These are phyloP conservation scores for Myotisia sp. DNA, from an alignment of 2,329 filamentous ascomycete species.

Conservation along the genomic window DNA sequence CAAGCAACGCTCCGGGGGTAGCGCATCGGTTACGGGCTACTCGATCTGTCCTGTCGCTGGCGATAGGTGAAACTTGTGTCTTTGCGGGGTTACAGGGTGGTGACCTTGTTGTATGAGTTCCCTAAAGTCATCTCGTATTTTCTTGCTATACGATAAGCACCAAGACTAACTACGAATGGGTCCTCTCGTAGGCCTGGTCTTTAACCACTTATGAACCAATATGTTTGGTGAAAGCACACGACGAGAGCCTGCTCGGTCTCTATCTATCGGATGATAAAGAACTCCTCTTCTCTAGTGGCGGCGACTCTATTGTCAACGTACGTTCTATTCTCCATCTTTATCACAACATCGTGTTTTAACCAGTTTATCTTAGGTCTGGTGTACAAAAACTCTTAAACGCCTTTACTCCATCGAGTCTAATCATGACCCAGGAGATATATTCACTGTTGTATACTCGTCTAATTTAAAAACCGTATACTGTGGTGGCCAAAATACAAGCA, in stretches of 20 bases:
- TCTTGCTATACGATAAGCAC: not conserved
- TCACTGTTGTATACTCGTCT: slow-evolving; percentile 79
- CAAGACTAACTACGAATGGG: slow-evolving; percentile 1
- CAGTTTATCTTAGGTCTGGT: slow-evolving; percentile 58
- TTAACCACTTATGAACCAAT: slow-evolving; percentile 74
- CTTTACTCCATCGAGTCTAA: slow-evolving; percentile 84
- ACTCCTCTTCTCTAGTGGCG: slow-evolving; percentile 80
- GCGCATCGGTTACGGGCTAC: slow-evolving; percentile 30
- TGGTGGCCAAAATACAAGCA: slow-evolving; percentile 84
- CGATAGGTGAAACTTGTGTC: slow-evolving; percentile 64
- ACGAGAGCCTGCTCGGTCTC: slow-evolving; percentile 76
- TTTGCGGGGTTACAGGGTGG: slow-evolving; percentile 89
- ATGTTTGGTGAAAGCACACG: slow-evolving; percentile 70
- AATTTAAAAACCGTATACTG: slow-evolving; percentile 72
- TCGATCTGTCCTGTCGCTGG: slow-evolving; percentile 52
- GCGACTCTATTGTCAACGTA: slow-evolving; percentile 82
- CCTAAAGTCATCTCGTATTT: slow-evolving; percentile 1
- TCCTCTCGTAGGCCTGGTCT: slow-evolving; percentile 62
- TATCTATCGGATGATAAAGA: slow-evolving; percentile 60
- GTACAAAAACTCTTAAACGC: slow-evolving; percentile 57
- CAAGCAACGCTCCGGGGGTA: slow-evolving; percentile 13
- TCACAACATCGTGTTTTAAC: slow-evolving; percentile 8
- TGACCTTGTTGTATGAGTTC: slow-evolving; percentile 56
- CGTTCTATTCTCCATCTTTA: slow-evolving; percentile 9
- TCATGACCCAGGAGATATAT: slow-evolving; percentile 90